phyloP scores from a whole-genome alignment of 1,284 basidiomycete species.

The Pseudozyma tsukubaensis region DNA sequence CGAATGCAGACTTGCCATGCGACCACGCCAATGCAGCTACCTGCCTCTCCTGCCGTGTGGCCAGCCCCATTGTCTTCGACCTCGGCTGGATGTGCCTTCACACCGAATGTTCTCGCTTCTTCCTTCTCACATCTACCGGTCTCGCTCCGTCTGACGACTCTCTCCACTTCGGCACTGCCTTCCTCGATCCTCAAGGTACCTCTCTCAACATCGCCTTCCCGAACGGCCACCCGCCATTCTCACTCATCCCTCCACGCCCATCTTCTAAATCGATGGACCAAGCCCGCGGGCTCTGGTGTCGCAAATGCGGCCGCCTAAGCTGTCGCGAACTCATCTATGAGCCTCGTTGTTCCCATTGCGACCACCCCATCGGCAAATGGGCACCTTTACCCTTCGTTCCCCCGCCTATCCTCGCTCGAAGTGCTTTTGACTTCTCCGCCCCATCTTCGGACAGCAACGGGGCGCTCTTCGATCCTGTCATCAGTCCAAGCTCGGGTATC shows the following conservation, averaged over 20 bases:
- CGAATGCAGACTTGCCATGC: constrained; percentile 9
- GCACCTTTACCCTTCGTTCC: constrained; percentile 17
- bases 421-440: constrained; percentile 14
- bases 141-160: neutral
- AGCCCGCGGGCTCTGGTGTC: constrained; percentile 36
- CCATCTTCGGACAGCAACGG: neutral
- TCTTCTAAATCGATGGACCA: constrained; percentile 25
- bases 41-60: constrained; percentile 13
- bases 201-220: constrained; percentile 21
- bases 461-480: constrained; percentile 20
- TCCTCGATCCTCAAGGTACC: constrained; percentile 14
- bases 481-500: constrained; percentile 22
- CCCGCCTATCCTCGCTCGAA: constrained; percentile 6
- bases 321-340: constrained; percentile 36
- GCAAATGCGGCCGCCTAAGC: constrained; percentile 39
- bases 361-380: constrained; percentile 10
- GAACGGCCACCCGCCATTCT: constrained; percentile 15
- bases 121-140: constrained; percentile 5
- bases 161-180: constrained; percentile 12
- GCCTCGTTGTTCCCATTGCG: constrained; percentile 38
- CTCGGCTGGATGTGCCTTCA: constrained; percentile 45
- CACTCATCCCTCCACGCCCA: constrained; percentile 16
- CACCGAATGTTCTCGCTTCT: constrained; percentile 37
- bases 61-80: constrained; percentile 31
- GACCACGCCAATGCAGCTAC: constrained; percentile 16